Percentiles rank a stretch among this genome's conserved stretches.
Conservation (phyloP, 2,329 filamentous ascomycete species). For the Phialocephala sp. region DNA sequence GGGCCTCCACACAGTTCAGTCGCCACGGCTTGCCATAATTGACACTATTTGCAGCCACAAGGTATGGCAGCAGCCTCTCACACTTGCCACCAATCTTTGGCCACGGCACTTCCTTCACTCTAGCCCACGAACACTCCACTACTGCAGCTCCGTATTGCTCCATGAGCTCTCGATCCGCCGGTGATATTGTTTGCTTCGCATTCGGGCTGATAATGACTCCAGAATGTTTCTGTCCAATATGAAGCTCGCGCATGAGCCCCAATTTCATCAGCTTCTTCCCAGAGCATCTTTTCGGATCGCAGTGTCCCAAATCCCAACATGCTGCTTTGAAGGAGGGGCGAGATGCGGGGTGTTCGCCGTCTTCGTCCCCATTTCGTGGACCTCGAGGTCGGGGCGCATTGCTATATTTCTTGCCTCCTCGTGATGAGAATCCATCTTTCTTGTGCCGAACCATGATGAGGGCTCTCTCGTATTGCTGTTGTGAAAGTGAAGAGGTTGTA, state of each 20-base stretch:
- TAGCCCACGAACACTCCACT: conserved; percentile 96
- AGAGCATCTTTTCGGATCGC: conserved; percentile 94
- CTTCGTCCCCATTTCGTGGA: conserved; percentile 52
- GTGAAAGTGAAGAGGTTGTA: background rate
- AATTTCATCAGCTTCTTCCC: conserved; percentile 93
- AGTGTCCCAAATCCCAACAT: conserved; percentile 98
- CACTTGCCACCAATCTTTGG: conserved; percentile 90
- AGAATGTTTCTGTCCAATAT: conserved; percentile 88
- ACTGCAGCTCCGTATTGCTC: conserved; percentile 92
- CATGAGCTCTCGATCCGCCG: conserved; percentile 80
- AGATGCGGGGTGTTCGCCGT: conserved; percentile 45
- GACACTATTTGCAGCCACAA: conserved; percentile 94
- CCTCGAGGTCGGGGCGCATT: conserved; percentile 62
- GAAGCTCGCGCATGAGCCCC: conserved; percentile 90
- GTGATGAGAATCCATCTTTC: conserved; percentile 76
- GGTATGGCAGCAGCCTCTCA: conserved; percentile 87
- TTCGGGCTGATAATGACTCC: conserved; percentile 96
- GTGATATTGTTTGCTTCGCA: conserved; percentile 82
- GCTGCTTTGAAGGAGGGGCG: conserved; percentile 82
- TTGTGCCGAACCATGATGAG: conserved; percentile 88
- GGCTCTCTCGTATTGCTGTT: conserved; percentile 10
- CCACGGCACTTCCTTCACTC: conserved; percentile 91
- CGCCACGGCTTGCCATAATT: conserved; percentile 98
- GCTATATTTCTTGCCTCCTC: conserved; percentile 69
- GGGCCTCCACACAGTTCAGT: conserved; percentile 92